Evolutionary conservation across 176 grass and related monocot species (phyloP), one percentile per base, ranked within the genome.

Genomic region (Carex kokanica): DNA sequence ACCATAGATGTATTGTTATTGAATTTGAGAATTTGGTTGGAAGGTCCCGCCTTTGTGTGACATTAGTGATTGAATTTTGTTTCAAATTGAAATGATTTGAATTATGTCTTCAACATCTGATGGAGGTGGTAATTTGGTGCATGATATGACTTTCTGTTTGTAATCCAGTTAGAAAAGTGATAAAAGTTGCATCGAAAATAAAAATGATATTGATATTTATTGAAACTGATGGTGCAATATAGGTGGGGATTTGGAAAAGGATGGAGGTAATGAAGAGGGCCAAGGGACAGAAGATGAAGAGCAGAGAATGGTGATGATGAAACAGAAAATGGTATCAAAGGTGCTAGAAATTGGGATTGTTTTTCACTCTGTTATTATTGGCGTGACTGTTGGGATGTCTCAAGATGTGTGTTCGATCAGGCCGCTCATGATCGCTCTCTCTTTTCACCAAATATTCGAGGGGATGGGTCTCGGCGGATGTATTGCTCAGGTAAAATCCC

Each of bases 251-350:
- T 84, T 54, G 25, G 84, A 89, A 7, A 83, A 90, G 11, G 81
- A 84, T 66, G 80, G 85, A 68, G 95, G 78, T 53, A 75, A 79
- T 0, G 87, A 78, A 64, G 83, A 68, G 57, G 84, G 32, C 7
- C 59, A 78, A 23, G 85, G 16, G 53, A 47, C 29, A 2, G 82
- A 87, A 10, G 84, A 67, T 4, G 88, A 81, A 83, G 92, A 91
- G 80, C 90, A 93, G 79, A 90, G 90, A 60, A 86, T 90, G 77
- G 65, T 85, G 27, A 94, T 83, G 84, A 87, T 82, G 88, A 99
- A 99, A 90, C 96, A 95, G 82, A 93, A 92, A 93, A 91, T 98
- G 93, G 93, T 98, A 25, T 99, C 96, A 32, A 94, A 99, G 81
- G 93, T 93, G 60, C 83, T 93, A 23, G 97, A 99, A 83, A 99